A percentile compares a stretch with the other conserved stretches of the same genome.
Conservation (phyloP, 129 eudicot species). For the Pseudognaphalium luteoalbum region DNA sequence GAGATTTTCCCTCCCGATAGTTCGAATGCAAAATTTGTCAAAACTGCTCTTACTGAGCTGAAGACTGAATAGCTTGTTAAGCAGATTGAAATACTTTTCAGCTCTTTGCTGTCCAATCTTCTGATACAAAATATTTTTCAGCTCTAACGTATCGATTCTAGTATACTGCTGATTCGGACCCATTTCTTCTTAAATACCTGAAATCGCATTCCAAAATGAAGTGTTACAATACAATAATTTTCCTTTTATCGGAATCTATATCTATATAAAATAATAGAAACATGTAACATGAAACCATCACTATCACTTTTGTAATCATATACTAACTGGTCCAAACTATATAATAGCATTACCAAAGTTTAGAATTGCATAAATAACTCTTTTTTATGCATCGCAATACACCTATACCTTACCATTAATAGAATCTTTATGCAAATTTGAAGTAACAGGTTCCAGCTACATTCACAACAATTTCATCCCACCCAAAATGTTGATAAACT, state of each 20-base stretch:
- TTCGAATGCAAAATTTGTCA: slow-evolving; percentile 48
- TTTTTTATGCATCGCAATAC: not conserved
- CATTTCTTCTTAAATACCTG: slow-evolving; percentile 48
- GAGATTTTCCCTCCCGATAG: slow-evolving; percentile 79
- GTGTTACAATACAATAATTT: not conserved
- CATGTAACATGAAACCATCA: not conserved
- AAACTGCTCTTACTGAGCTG: slow-evolving; percentile 60
- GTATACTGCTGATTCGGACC: slow-evolving; percentile 59
- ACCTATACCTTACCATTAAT: not conserved
- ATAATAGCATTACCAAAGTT: not conserved
- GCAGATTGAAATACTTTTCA: slow-evolving; percentile 65
- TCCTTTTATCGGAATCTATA: not conserved
- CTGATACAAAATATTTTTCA: slow-evolving; percentile 50
- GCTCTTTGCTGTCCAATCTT: slow-evolving; percentile 69
- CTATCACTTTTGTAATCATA: not conserved
- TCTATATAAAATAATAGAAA: not conserved
- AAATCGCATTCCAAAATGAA: not conserved
- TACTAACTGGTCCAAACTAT: not conserved
- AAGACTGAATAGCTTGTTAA: slow-evolving; percentile 45
- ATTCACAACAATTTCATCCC: slow-evolving; percentile 20
- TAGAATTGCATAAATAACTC: not conserved
- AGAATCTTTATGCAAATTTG: not conserved
- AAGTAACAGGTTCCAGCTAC: slow-evolving; percentile 6
- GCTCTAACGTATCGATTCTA: slow-evolving; percentile 57
- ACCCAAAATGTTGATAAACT: not conserved